These are phyloP conservation scores for Kluyveromyces dobzhanskii DNA, from an alignment of 805 yeast genomes.

Conservation along the genomic window DNA sequence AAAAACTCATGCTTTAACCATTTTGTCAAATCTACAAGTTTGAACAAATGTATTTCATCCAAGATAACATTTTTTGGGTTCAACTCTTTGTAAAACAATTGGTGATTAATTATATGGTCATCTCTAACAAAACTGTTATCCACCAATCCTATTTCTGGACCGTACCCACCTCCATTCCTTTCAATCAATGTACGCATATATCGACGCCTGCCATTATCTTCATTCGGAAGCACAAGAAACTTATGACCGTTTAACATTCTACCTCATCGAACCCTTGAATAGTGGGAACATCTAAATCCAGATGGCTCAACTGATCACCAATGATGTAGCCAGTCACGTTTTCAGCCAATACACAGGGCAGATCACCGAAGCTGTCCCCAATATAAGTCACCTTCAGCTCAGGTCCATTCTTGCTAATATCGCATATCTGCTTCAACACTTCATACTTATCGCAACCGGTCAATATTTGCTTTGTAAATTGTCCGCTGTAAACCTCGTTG, in stretches of 20 bases:
- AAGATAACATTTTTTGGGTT: conserved; percentile 8
- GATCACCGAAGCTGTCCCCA: conserved; percentile 29
- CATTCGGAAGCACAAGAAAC: conserved; percentile 18
- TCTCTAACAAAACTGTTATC: conserved; percentile 20
- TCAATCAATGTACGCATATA: conserved; percentile 13
- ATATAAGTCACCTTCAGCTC: conserved; percentile 10
- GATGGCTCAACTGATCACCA: neutral
- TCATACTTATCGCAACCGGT: conserved; percentile 24
- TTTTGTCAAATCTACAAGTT: conserved; percentile 4
- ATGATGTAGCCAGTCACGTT: conserved; percentile 16
- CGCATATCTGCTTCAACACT: conserved; percentile 8
- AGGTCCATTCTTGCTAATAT: neutral
- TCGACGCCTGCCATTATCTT: conserved; percentile 8
- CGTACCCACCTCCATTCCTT: conserved; percentile 16
- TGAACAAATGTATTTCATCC: conserved; percentile 4
- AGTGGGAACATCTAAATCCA: neutral
- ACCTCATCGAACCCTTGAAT: conserved; percentile 2
- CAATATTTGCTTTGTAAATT: conserved; percentile 16
- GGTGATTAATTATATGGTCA: conserved; percentile 8
- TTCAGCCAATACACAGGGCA: conserved; percentile 22
- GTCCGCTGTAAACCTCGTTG: conserved; percentile 15
- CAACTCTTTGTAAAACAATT: conserved; percentile 19
- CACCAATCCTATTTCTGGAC: conserved; percentile 12
- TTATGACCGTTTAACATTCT: conserved; percentile 4
- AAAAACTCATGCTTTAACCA: conserved; percentile 13